Percentiles rank a stretch among this genome's conserved stretches.
Evolutionary conservation across 225 moss, liverwort and hornwort genomes (phyloP).

Genomic region (Sphagnum contortum): DNA sequence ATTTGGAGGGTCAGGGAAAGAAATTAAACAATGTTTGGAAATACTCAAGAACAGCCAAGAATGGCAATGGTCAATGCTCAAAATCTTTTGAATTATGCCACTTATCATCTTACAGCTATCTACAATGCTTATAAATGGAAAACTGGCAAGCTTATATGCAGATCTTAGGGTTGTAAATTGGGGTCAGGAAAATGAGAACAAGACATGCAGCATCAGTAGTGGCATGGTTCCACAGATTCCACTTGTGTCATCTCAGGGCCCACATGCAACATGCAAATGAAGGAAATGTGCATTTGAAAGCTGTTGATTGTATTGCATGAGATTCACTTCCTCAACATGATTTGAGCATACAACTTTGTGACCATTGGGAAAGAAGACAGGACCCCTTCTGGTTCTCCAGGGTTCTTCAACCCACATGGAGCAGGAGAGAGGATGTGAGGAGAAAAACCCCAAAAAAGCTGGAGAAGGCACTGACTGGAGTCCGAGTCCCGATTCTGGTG

Average conservation of each 20-base stretch:
- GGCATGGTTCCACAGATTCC: too few species aligned
- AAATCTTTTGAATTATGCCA: too few species aligned
- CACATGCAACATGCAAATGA: constrained; percentile 18
- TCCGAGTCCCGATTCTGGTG: constrained; percentile 16
- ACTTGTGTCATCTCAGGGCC: constrained; percentile 1
- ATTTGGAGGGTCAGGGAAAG: too few species aligned
- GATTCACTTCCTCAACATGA: background rate
- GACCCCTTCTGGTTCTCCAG: background rate
- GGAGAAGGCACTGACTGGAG: constrained; percentile 26
- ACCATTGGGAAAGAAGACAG: background rate
- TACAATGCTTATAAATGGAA: too few species aligned
- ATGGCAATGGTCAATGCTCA: too few species aligned
- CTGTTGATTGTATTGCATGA: constrained; percentile 25
- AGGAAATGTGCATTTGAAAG: constrained; percentile 21
- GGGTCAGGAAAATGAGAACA: too few species aligned
- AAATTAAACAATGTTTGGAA: too few species aligned
- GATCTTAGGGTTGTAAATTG: too few species aligned
- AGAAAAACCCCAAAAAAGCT: constrained; percentile 12
- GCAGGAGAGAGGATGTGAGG: constrained; percentile 19
- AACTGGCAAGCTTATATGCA: too few species aligned
- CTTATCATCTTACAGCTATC: too few species aligned
- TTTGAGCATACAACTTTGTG: background rate
- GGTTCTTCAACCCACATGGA: constrained; percentile 17
- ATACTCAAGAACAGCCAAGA: too few species aligned
- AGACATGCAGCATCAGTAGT: too few species aligned